Evolutionary conservation across 306 rosid species (phyloP), one percentile per base, ranked within the genome.

Genomic region (Malus domestica): DNA sequence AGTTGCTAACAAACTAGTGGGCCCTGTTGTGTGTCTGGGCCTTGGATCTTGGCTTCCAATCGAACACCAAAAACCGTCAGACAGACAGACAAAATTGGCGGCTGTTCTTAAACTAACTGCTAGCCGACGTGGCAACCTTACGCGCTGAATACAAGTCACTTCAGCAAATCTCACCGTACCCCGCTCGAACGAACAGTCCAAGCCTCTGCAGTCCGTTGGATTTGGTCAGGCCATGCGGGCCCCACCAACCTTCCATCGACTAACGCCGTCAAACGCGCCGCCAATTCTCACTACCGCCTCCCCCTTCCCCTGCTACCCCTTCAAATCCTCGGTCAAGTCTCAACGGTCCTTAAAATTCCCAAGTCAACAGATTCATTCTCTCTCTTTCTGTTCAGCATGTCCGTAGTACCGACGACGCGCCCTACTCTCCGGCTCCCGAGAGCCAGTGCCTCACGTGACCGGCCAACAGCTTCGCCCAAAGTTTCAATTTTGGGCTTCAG

Each of bases 311-410:
- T 38, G 59, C 29, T 13, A 23, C 22, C 66, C 3, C 66, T 2
- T 60, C 19, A 60, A 60, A 25, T 45, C 42, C 35, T 10, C 10
- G 20, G 38, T 51, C 45, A 42, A 10, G 45, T 42, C 45, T 42
- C 19, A 29, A 72, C 35, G 40, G 42, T 22, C 45, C 29, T 30
- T 46, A 45, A 20, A 20, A 8, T 4, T n/a, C 66, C 42, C 68
- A 62, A 62, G n/a, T 63, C 68, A 27, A 32, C 32, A 38, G 3
- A 42, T 30, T 42, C n/a, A 25, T 64, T 14, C 61, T 42, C 25
- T 14, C 19, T 19, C 5, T 23, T 10, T 22, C 62, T 49, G 38
- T 35, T 20, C 80, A 82, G 76, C 64, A 89, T 87, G 93, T 86
- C 80, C 76, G 78, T 75, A 44, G 60, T 80, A n/a, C 77, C 45